phyloP scores from a whole-genome alignment of 108 stramenopile genomes.

The Thalassiosira profunda region DNA sequence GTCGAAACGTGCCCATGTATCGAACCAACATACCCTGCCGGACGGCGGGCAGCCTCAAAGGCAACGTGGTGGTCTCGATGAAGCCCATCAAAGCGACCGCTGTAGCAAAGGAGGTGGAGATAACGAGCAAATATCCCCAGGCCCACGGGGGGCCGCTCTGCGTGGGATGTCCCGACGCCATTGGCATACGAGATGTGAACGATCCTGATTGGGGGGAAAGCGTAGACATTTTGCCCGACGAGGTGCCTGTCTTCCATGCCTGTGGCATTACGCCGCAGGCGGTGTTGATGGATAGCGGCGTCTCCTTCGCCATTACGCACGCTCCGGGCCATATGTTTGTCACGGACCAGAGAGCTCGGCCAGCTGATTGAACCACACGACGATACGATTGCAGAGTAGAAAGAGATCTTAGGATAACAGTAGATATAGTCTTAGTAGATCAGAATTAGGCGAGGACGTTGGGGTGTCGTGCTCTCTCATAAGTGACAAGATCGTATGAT shows the following conservation, averaged over 20 bases:
- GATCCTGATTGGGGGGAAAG: constrained; percentile 88
- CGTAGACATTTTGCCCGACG: constrained; percentile 62
- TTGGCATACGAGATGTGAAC: constrained; percentile 75
- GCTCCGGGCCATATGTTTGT: constrained; percentile 95
- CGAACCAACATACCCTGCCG: constrained; percentile 68
- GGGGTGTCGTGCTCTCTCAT: too few relatives aligned
- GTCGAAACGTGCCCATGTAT: constrained; percentile 94
- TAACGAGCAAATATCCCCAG: constrained; percentile 76
- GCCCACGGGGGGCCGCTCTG: constrained; percentile 92
- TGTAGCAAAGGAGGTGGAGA: constrained; percentile 73
- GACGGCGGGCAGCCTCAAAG: constrained; percentile 69
- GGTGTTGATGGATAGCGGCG: constrained; percentile 72
- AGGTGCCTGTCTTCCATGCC: constrained; percentile 93
- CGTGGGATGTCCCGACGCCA: constrained; percentile 71
- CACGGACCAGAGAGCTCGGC: too few relatives aligned
- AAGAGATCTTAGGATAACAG: too few relatives aligned
- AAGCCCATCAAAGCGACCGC: constrained; percentile 78
- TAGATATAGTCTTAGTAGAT: too few relatives aligned
- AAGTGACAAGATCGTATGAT: too few relatives aligned
- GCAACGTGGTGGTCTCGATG: constrained; percentile 90
- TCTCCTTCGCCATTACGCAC: constrained; percentile 88
- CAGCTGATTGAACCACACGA: too few relatives aligned
- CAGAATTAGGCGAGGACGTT: too few relatives aligned
- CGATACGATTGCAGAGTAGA: too few relatives aligned
- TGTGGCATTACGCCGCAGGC: constrained; percentile 94